phyloP scores from a whole-genome alignment of 2,329 filamentous ascomycete species.

The Pseudopithomyces chartarum region DNA sequence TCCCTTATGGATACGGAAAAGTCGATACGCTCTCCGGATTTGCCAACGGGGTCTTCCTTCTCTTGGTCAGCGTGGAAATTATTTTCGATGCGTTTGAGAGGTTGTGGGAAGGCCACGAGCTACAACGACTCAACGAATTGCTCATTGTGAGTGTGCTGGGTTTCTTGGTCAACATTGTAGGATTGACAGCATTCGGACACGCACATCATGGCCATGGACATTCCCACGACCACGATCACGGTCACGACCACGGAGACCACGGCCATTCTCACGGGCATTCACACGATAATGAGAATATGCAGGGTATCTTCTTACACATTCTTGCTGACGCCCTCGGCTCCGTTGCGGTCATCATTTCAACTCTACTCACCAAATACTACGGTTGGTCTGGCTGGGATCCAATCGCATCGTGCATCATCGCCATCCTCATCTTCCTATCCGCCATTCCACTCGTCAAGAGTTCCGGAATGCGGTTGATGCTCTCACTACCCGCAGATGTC shows the following conservation, averaged over 20 bases:
- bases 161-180: slow-evolving; percentile 87
- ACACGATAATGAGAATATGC: slow-evolving; percentile 97
- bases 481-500: slow-evolving; percentile 81
- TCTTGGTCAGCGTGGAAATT: slow-evolving; percentile 96
- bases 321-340: slow-evolving; percentile 94
- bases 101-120: slow-evolving; percentile 80
- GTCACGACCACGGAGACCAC: slow-evolving; percentile 48
- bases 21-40: slow-evolving; percentile 96
- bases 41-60: slow-evolving; percentile 91
- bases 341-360: slow-evolving; percentile 91
- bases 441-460: slow-evolving; percentile 86
- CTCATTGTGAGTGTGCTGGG: slow-evolving; percentile 87
- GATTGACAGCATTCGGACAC: slow-evolving; percentile 80
- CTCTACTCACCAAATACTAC: slow-evolving; percentile 81
- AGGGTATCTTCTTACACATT: slow-evolving; percentile 95
- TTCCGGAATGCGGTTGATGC: slow-evolving; percentile 79
- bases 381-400: slow-evolving; percentile 96
- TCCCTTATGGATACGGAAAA: slow-evolving; percentile 95
- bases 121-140: slow-evolving; percentile 83
- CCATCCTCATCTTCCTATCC: slow-evolving; percentile 89
- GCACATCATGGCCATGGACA: slow-evolving; percentile 62
- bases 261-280: slow-evolving; percentile 55
- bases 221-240: slow-evolving; percentile 31
- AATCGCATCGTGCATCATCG: slow-evolving; percentile 90
- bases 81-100: slow-evolving; percentile 92